A percentile compares a stretch with the other conserved stretches of the same genome.
Evolutionary conservation across 805 yeast genomes (phyloP).

Genomic region (Monosporozyma aerobia): DNA sequence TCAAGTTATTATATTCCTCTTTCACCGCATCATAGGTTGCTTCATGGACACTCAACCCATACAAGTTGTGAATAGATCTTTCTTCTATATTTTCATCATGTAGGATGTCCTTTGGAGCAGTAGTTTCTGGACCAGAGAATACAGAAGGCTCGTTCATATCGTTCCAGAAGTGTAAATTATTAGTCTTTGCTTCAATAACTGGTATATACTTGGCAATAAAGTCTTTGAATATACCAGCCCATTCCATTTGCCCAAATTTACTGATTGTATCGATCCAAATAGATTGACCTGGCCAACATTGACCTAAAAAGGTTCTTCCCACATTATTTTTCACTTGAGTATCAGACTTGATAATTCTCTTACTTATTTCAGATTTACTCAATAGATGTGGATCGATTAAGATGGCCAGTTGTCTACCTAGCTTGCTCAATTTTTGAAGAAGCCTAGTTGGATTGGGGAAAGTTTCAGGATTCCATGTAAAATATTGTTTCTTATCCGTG

Average conservation of each 20-base stretch:
- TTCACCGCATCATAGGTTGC: slow-evolving; percentile 63
- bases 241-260: slow-evolving; percentile 48
- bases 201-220: slow-evolving; percentile 26
- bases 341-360: slow-evolving; percentile 34
- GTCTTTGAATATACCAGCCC: slow-evolving; percentile 47
- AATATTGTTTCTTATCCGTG: slow-evolving; percentile 76
- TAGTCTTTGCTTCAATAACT: slow-evolving; percentile 30
- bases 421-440: slow-evolving; percentile 52
- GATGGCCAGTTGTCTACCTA: slow-evolving; percentile 74
- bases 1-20: slow-evolving; percentile 36
- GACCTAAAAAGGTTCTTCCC: slow-evolving; percentile 59
- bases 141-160: slow-evolving; percentile 98
- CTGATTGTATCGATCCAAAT: slow-evolving; percentile 85
- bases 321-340: slow-evolving; percentile 40
- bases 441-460: slow-evolving; percentile 71
- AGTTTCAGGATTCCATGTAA: slow-evolving; percentile 72
- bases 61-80: slow-evolving; percentile 81
- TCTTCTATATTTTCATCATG: slow-evolving; percentile 83
- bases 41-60: slow-evolving; percentile 73
- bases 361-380: slow-evolving; percentile 55
- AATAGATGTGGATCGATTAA: slow-evolving; percentile 91
- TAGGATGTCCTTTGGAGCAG: slow-evolving; percentile 72
- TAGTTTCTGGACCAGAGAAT: slow-evolving; percentile 89
- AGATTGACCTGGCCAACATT: slow-evolving; percentile 98
- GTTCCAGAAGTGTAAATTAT: slow-evolving; percentile 83